Evolutionary conservation across 2,329 filamentous ascomycete species (phyloP), one percentile per base, ranked within the genome.

Genomic region (Fusarium piperis): DNA sequence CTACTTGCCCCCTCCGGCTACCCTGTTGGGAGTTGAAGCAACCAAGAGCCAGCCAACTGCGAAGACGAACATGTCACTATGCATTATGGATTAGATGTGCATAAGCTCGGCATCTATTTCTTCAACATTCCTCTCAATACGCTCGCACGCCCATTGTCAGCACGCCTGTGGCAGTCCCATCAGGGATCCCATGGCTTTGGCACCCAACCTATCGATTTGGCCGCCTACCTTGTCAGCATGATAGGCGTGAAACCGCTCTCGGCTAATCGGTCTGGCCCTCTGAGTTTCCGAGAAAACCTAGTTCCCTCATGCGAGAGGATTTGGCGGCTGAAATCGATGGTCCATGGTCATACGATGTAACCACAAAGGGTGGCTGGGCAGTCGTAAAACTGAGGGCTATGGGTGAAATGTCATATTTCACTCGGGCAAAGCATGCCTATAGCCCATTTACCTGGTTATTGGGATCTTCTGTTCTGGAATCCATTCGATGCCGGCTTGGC

Each of bases 261-360:
- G 56, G 56, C 56, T 59, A 59, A 48, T 59, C 39, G 39, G 28
- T 18, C 39, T 59, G 30, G 39, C 23, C 23, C 56, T 36, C 28
- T 44, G 55, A 12, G 28, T 46, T 48, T 41, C 53, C 53, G 36
- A 57, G 53, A 41, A 26, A 41, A 57, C 53, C 53, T 41, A 41
- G 55, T 58, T 32, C 36, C 55, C 8, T 41, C 23, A 41, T 32
- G 57, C 41, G 39, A 48, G n/a, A 59, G 57, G 36, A 59, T 41
- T 53, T 39, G 26, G 58, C 26, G 33, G 32, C 46, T 52, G 46
- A 60, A 60, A 18, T 28, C 32, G 30, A 53, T 53, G 38, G 23
- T 23, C 16, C 10, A 39, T 52, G 15, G 32, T 56, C 35, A 53
- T 62, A 56, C 59, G 59, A 62, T 62, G 48, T 44, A 53, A 55